Conservation (phyloP, 2,329 filamentous ascomycete species). For the Fusarium phyllophilum region DNA sequence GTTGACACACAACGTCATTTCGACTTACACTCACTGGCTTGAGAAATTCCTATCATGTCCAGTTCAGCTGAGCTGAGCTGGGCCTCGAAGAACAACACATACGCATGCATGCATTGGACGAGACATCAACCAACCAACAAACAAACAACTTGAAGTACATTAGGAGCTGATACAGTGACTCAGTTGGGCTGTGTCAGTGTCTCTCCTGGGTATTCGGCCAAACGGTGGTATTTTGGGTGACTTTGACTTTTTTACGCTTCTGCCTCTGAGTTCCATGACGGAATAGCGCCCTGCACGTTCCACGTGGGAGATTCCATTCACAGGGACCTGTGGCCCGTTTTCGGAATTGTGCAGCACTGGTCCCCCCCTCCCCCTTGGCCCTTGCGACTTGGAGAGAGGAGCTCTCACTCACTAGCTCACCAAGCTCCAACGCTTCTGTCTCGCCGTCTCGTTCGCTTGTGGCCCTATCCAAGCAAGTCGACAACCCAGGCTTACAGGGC, state of each 20-base stretch:
- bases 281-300: slow-evolving; percentile 45
- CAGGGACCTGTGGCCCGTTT: slow-evolving; percentile 35
- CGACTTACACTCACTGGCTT: slow-evolving; percentile 22
- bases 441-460: slow-evolving; percentile 24
- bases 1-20: slow-evolving; percentile 23
- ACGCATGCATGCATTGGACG: neutral
- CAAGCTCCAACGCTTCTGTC: slow-evolving; percentile 13
- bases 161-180: slow-evolving; percentile 16
- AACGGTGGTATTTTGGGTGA: slow-evolving; percentile 36
- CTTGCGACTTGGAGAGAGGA: neutral
- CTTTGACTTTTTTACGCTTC: slow-evolving; percentile 34
- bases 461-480: slow-evolving; percentile 18
- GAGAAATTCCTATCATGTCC: slow-evolving; percentile 1
- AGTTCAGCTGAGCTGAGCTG: slow-evolving; percentile 14
- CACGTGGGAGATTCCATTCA: slow-evolving; percentile 45
- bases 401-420: neutral
- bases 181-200: slow-evolving; percentile 10
- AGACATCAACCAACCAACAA: neutral
- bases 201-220: slow-evolving; percentile 29
- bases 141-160: neutral
- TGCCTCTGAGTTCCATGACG: slow-evolving; percentile 33
- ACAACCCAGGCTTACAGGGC: slow-evolving; percentile 2
- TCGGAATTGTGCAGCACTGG: slow-evolving; percentile 44
- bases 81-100: slow-evolving; percentile 27
- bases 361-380: slow-evolving; percentile 18